phyloP scores from a whole-genome alignment of 495 filamentous ascomycete species.

The Podospora sp. region DNA sequence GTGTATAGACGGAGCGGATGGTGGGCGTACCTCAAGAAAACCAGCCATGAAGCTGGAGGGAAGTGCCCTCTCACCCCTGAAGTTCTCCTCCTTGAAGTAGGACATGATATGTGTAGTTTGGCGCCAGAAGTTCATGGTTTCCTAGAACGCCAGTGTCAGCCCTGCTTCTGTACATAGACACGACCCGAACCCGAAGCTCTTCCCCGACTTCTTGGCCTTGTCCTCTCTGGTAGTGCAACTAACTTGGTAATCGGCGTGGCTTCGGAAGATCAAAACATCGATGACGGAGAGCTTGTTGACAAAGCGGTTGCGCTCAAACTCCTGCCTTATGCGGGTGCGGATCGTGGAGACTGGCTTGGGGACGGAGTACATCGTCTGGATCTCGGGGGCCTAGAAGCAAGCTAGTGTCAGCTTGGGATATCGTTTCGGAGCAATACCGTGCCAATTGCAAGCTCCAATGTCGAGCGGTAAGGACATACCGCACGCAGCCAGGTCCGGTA shows the following conservation, averaged over 20 bases:
- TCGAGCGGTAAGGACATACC: slow-evolving; percentile 57
- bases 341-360: slow-evolving; percentile 84
- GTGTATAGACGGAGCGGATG: not conserved
- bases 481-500: slow-evolving; percentile 94
- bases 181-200: not conserved
- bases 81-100: slow-evolving; percentile 90
- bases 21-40: slow-evolving; percentile 76
- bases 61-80: slow-evolving; percentile 67
- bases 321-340: slow-evolving; percentile 92
- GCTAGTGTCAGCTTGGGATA: not conserved
- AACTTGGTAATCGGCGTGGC: slow-evolving; percentile 87
- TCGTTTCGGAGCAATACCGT: not conserved
- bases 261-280: slow-evolving; percentile 85
- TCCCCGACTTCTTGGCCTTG: not conserved
- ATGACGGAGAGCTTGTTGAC: slow-evolving; percentile 85
- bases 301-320: slow-evolving; percentile 94
- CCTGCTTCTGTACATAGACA: not conserved
- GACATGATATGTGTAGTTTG: slow-evolving; percentile 95
- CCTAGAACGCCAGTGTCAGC: slow-evolving; percentile 53
- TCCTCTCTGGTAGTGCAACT: slow-evolving; percentile 14
- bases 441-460: not conserved
- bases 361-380: slow-evolving; percentile 93
- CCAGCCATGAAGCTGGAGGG: slow-evolving; percentile 87
- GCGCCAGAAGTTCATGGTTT: slow-evolving; percentile 99
- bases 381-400: slow-evolving; percentile 77